phyloP scores from a whole-genome alignment of 2,329 filamentous ascomycete species.

The Chalaropsis thielavioides region DNA sequence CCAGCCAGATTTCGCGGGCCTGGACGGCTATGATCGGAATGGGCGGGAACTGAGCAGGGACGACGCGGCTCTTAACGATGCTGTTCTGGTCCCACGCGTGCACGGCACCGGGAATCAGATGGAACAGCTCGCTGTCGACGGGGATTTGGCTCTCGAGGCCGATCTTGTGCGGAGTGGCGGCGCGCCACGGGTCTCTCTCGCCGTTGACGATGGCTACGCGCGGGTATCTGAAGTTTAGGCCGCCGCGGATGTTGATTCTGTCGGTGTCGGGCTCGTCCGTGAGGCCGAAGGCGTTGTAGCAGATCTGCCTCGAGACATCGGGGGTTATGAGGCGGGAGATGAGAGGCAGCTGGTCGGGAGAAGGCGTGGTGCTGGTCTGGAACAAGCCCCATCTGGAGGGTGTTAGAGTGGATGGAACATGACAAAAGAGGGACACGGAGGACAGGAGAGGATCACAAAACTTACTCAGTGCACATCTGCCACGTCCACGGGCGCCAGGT shows the following conservation, averaged over 20 bases:
- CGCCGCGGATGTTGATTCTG: constrained; percentile 62
- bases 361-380: constrained; percentile 56
- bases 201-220: constrained; percentile 68
- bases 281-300: constrained; percentile 56
- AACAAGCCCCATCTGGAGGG: constrained; percentile 58
- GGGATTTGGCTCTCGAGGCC: constrained; percentile 41
- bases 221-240: constrained; percentile 55
- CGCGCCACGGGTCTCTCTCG: constrained; percentile 65
- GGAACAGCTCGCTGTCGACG: constrained; percentile 51
- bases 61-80: constrained; percentile 48
- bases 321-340: constrained; percentile 57
- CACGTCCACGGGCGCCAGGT: constrained; percentile 31
- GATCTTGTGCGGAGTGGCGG: constrained; percentile 56
- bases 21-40: constrained; percentile 44
- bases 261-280: constrained; percentile 46
- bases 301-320: constrained; percentile 47
- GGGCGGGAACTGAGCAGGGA: constrained; percentile 39
- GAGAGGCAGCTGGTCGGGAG: constrained; percentile 47
- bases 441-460: background rate
- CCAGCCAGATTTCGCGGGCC: constrained; percentile 43
- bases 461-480: constrained; percentile 41
- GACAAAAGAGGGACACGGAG: background rate
- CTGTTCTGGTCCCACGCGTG: constrained; percentile 73
- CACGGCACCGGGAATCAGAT: constrained; percentile 59
- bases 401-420: constrained; percentile 13